Evolutionary conservation across 1,284 basidiomycete species (phyloP), one percentile per base, ranked within the genome.

Genomic region (Heliocybe sulcata): DNA sequence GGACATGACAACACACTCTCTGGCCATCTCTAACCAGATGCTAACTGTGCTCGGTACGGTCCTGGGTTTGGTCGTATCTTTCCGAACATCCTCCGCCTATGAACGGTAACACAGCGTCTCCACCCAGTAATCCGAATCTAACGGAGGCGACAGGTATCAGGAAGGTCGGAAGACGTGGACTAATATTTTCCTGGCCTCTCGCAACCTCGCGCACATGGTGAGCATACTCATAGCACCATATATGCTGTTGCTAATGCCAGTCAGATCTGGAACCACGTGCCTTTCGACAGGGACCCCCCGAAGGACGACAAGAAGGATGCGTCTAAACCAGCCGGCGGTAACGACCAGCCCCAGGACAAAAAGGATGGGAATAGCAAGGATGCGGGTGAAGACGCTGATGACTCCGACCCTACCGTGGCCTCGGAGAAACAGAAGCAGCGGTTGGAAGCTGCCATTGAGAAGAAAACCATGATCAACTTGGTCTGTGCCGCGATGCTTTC

Each of bases 381-480:
- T 19, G 19, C 4, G 6, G 23, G 35, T 19, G 53, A 52, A 27
- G 11, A 55, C 23, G 42, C 11, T 25, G 33, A 54, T 27, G 45
- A 25, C 19, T 23, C 29, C n/a, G 23, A 52, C 8, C 26, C 26
- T n/a, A n/a, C n/a, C 42, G 4, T 4, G 19, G 23, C n/a, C 42
- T 9, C 14, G 61, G 64, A 25, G 58, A 64, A 55, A 42, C 68
- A 69, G 27, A 66, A 71, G 58, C 76, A 75, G 53, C 64, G 62
- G 10, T 69, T 82, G 26, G 71, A 80, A 61, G 75, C 75, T 23
- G 67, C 81, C 1, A 78, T 88, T 33, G 87, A 90, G 70, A 89
- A 88, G 70, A 85, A 83, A 67, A 81, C 82, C 9, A 83, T 88
- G 75, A 77, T 89, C 56, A 85, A 87, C 65, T 69, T 90, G 57